Percentiles rank a stretch among this genome's conserved stretches.
Conservation (phyloP, 1,284 basidiomycete species). For the Rugosomyces carneus region DNA sequence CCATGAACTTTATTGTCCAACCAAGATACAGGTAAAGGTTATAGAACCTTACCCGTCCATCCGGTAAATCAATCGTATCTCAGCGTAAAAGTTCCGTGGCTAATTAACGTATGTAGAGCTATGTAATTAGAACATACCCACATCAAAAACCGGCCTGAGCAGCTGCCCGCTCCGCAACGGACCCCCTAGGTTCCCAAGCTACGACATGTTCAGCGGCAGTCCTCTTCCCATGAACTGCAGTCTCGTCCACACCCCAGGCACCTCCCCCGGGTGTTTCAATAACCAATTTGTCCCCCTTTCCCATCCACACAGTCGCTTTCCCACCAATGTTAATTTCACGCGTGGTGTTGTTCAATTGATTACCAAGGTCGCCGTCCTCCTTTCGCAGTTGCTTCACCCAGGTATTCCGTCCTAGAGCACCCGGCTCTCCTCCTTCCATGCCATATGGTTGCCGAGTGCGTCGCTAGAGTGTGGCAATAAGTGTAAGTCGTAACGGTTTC, state of each 20-base stretch:
- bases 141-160: slow-evolving; percentile 59
- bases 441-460: slow-evolving; percentile 90
- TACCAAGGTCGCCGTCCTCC: slow-evolving; percentile 61
- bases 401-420: slow-evolving; percentile 74
- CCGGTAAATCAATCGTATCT: background rate
- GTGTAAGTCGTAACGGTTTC: background rate
- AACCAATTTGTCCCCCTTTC: slow-evolving; percentile 73
- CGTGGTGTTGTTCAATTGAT: slow-evolving; percentile 28
- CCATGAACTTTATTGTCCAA: background rate
- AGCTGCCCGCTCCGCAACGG: slow-evolving; percentile 65
- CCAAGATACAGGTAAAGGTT: background rate
- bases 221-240: slow-evolving; percentile 25
- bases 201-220: slow-evolving; percentile 30
- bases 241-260: slow-evolving; percentile 68
- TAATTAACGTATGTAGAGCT: background rate
- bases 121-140: background rate
- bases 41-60: background rate
- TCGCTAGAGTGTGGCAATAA: slow-evolving; percentile 41
- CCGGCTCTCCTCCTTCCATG: slow-evolving; percentile 78
- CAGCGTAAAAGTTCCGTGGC: background rate
- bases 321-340: slow-evolving; percentile 87
- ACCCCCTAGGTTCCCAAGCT: slow-evolving; percentile 70
- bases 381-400: slow-evolving; percentile 80
- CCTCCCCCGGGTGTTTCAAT: slow-evolving; percentile 94
- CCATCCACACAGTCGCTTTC: slow-evolving; percentile 86